Evolutionary conservation across 108 stramenopile genomes (phyloP), one percentile per base, ranked within the genome.

Genomic region (Cyclotella distinguenda): DNA sequence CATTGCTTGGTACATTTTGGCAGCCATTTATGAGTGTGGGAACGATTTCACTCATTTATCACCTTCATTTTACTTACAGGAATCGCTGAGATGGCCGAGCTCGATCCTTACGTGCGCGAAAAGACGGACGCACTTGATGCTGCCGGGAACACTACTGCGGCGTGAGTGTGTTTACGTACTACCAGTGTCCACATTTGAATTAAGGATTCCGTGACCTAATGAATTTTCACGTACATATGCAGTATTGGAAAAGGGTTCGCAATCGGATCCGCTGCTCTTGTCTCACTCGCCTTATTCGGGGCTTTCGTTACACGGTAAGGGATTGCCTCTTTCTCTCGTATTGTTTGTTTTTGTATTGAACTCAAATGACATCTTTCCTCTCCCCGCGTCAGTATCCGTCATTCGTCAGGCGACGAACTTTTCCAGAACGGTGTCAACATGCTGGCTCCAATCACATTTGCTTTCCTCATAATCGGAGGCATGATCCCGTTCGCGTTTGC

Each of bases 401-500:
- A 85, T 53, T 60, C 93, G 21, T 85, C 90, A 6, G 68, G 78
- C 26, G 83, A 84, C 47, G 61, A 25, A 32, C 66, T 86, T 28
- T 87, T 87, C 55, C 35, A 64, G 27, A 61, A 81, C 47, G 90
- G 90, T 52, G 96, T 96, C 55, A 94, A 96, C 80, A 93, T 98
- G 85, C 76, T 95, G 18, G 72, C 92, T 52, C 98, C 98, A 18
- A 64, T 96, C n/a, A 96, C 96, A 50, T 96, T 99, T 68, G 82
- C 92, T 60, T 96, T 96, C 82, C 72, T 97, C 69, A 89, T 99
- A 39, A 87, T 97, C 70, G 98, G 98, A 53, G 94, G 96, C 64
- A 97, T 96, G 95, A 93, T 99, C 43, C 98, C 98, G 27, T 99
- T 97, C 76, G 95, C 96, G 64, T 99, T 99, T 68, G 93, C 95